phyloP scores from a whole-genome alignment of 805 yeast genomes.

The Wickerhamiella sorbophila region DNA sequence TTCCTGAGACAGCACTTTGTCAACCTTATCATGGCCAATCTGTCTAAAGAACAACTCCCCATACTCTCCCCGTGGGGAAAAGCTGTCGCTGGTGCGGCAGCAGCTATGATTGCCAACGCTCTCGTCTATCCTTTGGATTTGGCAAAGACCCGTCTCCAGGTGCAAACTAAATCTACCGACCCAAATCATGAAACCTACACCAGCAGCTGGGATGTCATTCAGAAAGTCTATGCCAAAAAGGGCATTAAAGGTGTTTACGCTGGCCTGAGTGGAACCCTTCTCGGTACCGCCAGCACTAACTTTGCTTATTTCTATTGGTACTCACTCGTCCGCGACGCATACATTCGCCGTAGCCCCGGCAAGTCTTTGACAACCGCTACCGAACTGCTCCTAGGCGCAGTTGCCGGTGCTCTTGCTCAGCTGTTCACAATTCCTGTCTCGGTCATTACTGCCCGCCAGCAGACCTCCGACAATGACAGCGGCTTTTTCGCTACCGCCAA shows the following conservation, averaged over 20 bases:
- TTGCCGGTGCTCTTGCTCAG: slow-evolving; percentile 74
- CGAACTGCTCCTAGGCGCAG: slow-evolving; percentile 60
- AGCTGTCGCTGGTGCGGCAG: slow-evolving; percentile 71
- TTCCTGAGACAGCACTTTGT: too few species aligned
- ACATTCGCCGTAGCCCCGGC: slow-evolving; percentile 30
- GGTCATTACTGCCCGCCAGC: slow-evolving; percentile 53
- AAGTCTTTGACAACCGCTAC: slow-evolving; percentile 37
- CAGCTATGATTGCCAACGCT: slow-evolving; percentile 66
- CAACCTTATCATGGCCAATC: slow-evolving; percentile 1
- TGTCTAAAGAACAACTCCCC: slow-evolving; percentile 1
- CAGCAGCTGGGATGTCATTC: slow-evolving; percentile 48
- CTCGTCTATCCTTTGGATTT: slow-evolving; percentile 71
- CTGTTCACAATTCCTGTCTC: slow-evolving; percentile 69
- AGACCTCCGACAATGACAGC: slow-evolving; percentile 19
- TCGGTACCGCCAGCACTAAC: slow-evolving; percentile 63
- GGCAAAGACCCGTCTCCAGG: slow-evolving; percentile 62
- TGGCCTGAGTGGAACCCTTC: slow-evolving; percentile 51
- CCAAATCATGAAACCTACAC: slow-evolving; percentile 28
- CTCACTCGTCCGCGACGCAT: slow-evolving; percentile 48
- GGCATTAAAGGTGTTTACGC: slow-evolving; percentile 60
- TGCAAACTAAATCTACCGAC: slow-evolving; percentile 31
- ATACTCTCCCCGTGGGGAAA: slow-evolving; percentile 48
- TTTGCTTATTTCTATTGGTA: slow-evolving; percentile 85
- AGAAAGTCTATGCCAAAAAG: slow-evolving; percentile 37
- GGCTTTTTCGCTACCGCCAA: slow-evolving; percentile 31